Base-by-base conservation (phyloP, 257 asterid species). In the Linaria vulgaris region DNA sequence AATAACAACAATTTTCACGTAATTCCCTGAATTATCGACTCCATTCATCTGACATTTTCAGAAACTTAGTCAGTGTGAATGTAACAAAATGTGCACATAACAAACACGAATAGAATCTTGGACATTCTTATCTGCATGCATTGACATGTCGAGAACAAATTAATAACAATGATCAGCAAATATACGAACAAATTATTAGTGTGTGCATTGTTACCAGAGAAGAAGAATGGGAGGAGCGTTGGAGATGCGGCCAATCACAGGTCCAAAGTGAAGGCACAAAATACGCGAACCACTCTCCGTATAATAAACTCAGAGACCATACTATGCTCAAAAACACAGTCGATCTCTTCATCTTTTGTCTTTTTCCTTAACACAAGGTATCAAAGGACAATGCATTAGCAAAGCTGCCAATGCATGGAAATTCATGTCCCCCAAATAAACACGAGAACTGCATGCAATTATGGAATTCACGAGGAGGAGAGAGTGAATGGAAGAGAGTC, bases 211-310 rank as follows among this genome's bases (percentile, higher is more conserved):
- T 27, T 77, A 85, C 90, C 84, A 37, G 48, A 34, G 78, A 72
- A 27, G 72, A 74, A 6, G 4, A 6, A 47, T 65, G 83, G 53
- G 78, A 72, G 22, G 72, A 74, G 34, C 34, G 34, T 52, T 65
- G 83, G 53, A 76, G 82, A 63, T 79, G 95, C 63, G 98, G 96
- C 98, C 97, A 92, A 64, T 96, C 83, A 77, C 98, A 92, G 9
- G 85, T 59, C 88, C 77, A 80, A 3, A 70, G 56, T 30, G 85
- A 79, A 48, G 97, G 97, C 54, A 82, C 55, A 86, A 88, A 78
- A 79, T 81, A 92, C 1, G 97, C 78, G 53, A 89, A 78, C 97
- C 95, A 87, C 78, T 92, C 98, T 14, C 97, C 98, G 46, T 87
- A 92, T 11, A 92, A 85, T 24, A 92, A 81, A 68, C 70, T 89